phyloP scores from a whole-genome alignment of 495 filamentous ascomycete species.

The Tuber microsphaerosporum region DNA sequence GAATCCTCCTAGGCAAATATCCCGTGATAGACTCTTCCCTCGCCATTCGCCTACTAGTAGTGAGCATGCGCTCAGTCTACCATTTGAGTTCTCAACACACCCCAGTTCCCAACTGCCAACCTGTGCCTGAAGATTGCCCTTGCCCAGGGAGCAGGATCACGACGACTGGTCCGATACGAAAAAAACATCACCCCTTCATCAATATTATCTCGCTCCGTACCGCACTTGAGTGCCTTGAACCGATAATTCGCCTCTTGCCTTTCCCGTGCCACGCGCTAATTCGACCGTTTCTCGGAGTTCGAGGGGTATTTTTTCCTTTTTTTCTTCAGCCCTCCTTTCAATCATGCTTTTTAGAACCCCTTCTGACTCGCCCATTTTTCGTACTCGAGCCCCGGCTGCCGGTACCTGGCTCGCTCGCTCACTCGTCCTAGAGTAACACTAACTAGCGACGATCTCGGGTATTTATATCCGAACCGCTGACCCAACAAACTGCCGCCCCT shows the following conservation, averaged over 20 bases:
- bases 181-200: neutral
- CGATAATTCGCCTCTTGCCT: neutral
- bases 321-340: neutral
- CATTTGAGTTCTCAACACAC: neutral
- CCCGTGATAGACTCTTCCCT: neutral
- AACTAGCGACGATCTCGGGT: neutral
- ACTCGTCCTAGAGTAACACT: neutral
- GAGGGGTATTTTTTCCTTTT: neutral
- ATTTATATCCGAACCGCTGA: neutral
- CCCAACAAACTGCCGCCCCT: neutral
- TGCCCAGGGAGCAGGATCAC: neutral
- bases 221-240: neutral
- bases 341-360: neutral
- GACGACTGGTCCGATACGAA: neutral
- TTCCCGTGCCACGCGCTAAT: neutral
- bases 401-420: neutral
- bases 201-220: neutral
- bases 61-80: neutral
- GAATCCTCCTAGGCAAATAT: neutral
- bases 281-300: neutral
- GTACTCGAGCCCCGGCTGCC: neutral
- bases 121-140: neutral
- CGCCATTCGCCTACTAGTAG: neutral
- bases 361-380: neutral
- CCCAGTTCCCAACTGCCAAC: neutral